These are phyloP conservation scores for carrot (Daucus carota) DNA, from an alignment of 129 eudicot species.

Conservation along the genomic window DH1_v3.0 NC_030381.2:49568501-49569000, in stretches of 20 bases:
- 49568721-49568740: slow-evolving; percentile 46
- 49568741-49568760: slow-evolving; percentile 50
- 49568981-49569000: no score
- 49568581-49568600: slow-evolving; percentile 62
- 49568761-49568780: slow-evolving; percentile 64
- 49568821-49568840: not conserved
- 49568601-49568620: slow-evolving; percentile 75
- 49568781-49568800: slow-evolving; percentile 52
- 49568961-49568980: no score
- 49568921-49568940: no score
- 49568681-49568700: slow-evolving; percentile 33
- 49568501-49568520: not conserved
- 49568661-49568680: slow-evolving; percentile 62
- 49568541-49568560: no score
- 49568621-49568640: slow-evolving; percentile 52
- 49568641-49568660: slow-evolving; percentile 45
- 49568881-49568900: no score
- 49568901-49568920: no score
- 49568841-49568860: no score
- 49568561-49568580: slow-evolving; percentile 72
- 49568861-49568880: no score
- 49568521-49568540: not conserved
- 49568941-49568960: no score
- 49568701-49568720: slow-evolving; percentile 24
- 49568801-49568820: slow-evolving; percentile 18